Conservation (phyloP, 75 land plant genomes). For the Pinus taeda region DNA sequence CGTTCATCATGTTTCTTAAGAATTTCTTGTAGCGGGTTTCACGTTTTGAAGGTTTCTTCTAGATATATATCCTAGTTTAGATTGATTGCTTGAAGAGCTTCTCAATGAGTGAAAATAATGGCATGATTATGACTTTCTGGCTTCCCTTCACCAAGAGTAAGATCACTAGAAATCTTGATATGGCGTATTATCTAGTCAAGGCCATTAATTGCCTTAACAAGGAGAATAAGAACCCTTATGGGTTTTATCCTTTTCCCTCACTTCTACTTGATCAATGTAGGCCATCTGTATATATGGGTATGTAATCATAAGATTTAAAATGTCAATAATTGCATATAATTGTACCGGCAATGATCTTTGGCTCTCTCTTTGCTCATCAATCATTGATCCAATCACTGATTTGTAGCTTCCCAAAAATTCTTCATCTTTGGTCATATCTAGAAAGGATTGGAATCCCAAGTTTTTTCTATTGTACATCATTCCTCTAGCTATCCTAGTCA, state of each 20-base stretch:
- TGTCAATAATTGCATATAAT: slow-evolving; percentile 75
- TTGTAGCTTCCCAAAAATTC: slow-evolving; percentile 6
- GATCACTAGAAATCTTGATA: too few species aligned
- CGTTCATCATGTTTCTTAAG: too few species aligned
- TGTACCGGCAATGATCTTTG: slow-evolving; percentile 65
- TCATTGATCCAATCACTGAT: too few species aligned
- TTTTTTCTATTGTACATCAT: slow-evolving; percentile 98
- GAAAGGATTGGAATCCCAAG: slow-evolving; percentile 82
- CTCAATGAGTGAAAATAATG: too few species aligned
- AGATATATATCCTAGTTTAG: too few species aligned
- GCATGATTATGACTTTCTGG: too few species aligned
- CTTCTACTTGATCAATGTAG: slow-evolving; percentile 87
- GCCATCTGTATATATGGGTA: slow-evolving; percentile 88
- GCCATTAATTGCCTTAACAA: slow-evolving; percentile 82
- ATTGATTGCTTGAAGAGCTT: too few species aligned
- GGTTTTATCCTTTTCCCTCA: slow-evolving; percentile 56
- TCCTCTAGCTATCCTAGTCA: slow-evolving; percentile 91
- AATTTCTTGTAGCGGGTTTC: too few species aligned
- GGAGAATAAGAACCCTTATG: slow-evolving; percentile 87
- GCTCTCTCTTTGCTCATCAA: slow-evolving; percentile 8
- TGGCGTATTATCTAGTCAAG: too few species aligned
- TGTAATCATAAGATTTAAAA: slow-evolving; percentile 66
- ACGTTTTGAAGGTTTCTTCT: too few species aligned
- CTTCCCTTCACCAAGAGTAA: too few species aligned
- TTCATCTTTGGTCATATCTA: slow-evolving; percentile 74